Conservation (phyloP, 495 filamentous ascomycete species). For the Daldinia childiae region DNA sequence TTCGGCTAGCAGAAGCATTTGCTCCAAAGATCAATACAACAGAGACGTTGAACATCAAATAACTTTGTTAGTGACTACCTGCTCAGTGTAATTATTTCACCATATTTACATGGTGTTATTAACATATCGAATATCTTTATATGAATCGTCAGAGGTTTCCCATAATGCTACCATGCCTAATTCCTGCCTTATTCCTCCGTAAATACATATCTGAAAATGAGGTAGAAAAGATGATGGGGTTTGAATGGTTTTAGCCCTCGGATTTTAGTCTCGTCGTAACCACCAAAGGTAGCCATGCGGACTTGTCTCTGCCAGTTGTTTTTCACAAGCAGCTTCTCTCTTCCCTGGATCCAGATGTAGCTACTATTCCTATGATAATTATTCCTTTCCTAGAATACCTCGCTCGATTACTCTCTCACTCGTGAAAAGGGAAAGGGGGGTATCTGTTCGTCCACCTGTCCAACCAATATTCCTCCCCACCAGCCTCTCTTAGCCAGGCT, state of each 20-base stretch:
- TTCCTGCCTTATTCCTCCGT: neutral
- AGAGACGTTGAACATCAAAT: neutral
- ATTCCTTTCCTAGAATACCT: too few relatives aligned
- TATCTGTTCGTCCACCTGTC: neutral
- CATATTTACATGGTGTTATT: neutral
- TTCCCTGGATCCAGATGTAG: neutral
- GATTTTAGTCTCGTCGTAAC: neutral
- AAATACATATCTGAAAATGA: neutral
- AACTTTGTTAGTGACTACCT: neutral
- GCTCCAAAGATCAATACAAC: constrained; percentile 5
- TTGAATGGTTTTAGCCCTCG: neutral
- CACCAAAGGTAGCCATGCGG: too few relatives aligned
- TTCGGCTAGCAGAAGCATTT: neutral
- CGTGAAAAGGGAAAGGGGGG: neutral
- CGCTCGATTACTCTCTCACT: neutral
- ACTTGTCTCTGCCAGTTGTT: too few relatives aligned
- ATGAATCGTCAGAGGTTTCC: constrained; percentile 5
- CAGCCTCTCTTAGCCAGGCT: neutral
- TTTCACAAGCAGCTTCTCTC: neutral
- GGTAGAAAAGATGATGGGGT: neutral
- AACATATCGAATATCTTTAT: constrained; percentile 1
- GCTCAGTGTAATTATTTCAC: neutral
- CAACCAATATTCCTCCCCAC: neutral
- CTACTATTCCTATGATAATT: neutral
- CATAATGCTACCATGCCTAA: neutral